Evolutionary conservation across 352 stramenopile genomes (phyloP), one percentile per base, ranked within the genome.

Genomic region (Pythium periplocum): DNA sequence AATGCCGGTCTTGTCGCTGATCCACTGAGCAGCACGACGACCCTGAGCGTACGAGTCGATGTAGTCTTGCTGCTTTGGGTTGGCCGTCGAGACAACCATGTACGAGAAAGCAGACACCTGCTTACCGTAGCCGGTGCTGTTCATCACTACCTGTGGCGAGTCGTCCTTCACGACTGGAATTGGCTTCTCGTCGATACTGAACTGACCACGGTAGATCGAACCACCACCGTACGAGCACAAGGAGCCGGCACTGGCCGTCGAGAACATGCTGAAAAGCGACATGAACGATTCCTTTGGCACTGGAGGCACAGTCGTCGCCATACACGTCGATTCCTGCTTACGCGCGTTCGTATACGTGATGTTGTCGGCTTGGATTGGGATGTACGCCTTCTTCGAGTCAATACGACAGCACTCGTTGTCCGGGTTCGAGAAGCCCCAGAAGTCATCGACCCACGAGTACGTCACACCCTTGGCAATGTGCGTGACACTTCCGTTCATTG

Each of bases 401-500:
- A 89, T 61, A 5, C 75, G 75, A 39, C 81, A 91, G 53, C 81
- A 91, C 55, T 87, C 81, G 38, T 45, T 84, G 35, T 79, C 66
- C 7, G 77, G 64, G 9, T 74, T 69, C 39, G 80, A 59, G 62
- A 90, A 91, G 5, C 57, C 41, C 78, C 78, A 90, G 60, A 89
- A 87, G 51, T 89, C 72, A 61, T 91, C 81, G 17, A 90, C 60
- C 81, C 81, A 91, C 37, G 81, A 91, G 34, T 68, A 69, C 56
- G 79, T 72, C 34, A 78, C 58, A 30, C 64, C 65, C 2, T 68
- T 59, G 47, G 71, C 75, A 40, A 88, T 70, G 54, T 71, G 78
- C 12, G 76, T 78, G 6, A 79, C 51, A 37, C 62, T 67, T 9
- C 57, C 61, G n/a, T 71, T 53, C 4, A 44, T 53, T 34, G 71